Base-by-base conservation (phyloP, 2,329 filamentous ascomycete species). In the Mycosphaerella arachidis region DNA sequence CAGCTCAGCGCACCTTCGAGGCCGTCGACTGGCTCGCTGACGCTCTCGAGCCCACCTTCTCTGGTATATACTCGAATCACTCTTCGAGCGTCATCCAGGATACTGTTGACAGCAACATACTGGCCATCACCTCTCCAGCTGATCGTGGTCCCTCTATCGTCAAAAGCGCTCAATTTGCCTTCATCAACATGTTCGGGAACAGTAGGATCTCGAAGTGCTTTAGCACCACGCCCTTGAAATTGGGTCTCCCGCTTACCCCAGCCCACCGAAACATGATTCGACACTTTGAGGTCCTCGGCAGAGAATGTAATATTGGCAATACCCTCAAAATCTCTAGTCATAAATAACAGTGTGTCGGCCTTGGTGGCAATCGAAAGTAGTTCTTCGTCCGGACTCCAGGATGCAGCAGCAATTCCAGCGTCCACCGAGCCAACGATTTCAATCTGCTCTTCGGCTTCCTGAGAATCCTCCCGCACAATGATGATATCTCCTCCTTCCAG, bases 211-310 rank as follows among this genome's bases (percentile, higher is more conserved):
- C 91, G 85, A 65, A 97, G 79, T 20, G 92, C 92, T 76, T 86
- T 87, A 59, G 92, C 66, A 43, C 73, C 66, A 55, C 72, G 68
- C 7, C 94, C 94, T 71, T 97, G 90, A 74, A 99, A 99, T 74
- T 99, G 94, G 0, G 94, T 99, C 76, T 99, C 94, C 72, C 90
- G 91, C 79, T 97, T 97, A 61, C 94, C 94, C 94, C 94, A 99
- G 53, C 94, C 94, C 24, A 99, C 93, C 20, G 92, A 95, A 35
- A 74, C 59, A 97, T 94, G 78, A 97, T 92, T 73, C 88, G 94
- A 29, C 89, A 97, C n/a, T 86, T 85, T 68, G 89, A 89, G 64
- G 96, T 83, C 75, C 96, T 93, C 90, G 0, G 80, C 73, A 0
- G 84, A 85, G 74, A 97, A 86, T 35, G 81, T 78, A 55, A 90